Percentiles rank a stretch among this genome's conserved stretches.
Evolutionary conservation across 495 filamentous ascomycete genomes (phyloP).

Genomic region (Neurospora sp.): DNA sequence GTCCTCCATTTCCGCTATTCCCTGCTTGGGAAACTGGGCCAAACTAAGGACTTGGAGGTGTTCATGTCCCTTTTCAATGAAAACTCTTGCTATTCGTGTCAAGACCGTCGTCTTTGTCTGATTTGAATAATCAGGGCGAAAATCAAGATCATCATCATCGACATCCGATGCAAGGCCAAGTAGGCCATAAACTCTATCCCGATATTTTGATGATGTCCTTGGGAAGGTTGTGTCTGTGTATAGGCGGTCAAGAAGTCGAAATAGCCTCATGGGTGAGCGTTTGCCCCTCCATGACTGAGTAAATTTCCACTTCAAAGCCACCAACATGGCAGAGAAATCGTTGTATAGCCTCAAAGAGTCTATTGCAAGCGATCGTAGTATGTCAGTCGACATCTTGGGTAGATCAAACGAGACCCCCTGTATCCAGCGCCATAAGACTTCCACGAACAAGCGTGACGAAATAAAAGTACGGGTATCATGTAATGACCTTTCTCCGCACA

Average conservation of each 20-base stretch:
- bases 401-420: accelerated
- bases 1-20: not conserved
- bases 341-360: not conserved
- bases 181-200: not conserved
- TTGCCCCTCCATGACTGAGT: not conserved
- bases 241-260: not conserved
- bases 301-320: not conserved
- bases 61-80: not conserved
- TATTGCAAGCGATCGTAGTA: not conserved
- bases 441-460: accelerated
- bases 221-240: not conserved
- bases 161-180: not conserved
- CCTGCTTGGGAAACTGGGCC: not conserved
- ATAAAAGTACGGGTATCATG: not conserved
- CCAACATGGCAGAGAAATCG: not conserved
- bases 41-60: not conserved
- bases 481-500: not conserved
- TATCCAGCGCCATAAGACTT: not conserved
- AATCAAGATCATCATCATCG: not conserved
- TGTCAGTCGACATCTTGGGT: not conserved
- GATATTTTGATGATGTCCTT: not conserved
- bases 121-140: not conserved
- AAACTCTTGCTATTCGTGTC: not conserved
- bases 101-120: not conserved
- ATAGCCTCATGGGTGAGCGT: not conserved